Base-by-base conservation (phyloP, 768 basidiomycete genomes). In the Termitomyces bulborhizus region DNA sequence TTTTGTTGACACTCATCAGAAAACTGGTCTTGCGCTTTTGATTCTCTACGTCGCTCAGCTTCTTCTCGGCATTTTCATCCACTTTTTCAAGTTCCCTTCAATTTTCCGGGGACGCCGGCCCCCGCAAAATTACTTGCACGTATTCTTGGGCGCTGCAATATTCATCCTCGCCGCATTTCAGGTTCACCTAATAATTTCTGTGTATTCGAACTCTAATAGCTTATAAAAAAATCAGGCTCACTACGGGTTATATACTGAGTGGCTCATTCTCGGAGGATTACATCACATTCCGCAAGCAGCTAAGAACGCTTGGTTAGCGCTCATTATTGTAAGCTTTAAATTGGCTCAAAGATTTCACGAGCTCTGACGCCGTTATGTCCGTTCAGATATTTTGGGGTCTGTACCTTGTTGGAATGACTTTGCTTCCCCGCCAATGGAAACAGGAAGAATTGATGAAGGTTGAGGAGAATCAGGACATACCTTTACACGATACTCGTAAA, bases 71-170 rank as follows among this genome's bases (percentile, higher is more conserved):
- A 54, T 66, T 1, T 48, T 80, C 65, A 77, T 82, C 44, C 84
- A 87, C 66, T 79, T 65, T 49, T 56, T 79, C 67, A 85, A 85
- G 63, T 62, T 71, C 50, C 71, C 69, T 5, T 57, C 65, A 0
- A 46, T 70, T 21, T 68, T 75, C 68, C 62, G 60, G 58, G 71
- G 71, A 50, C 61, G 66, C 66, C 68, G 84, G 29, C 70, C 81
- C 7, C 73, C 77, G 32, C 82, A 76, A 45, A 81, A 79, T 60
- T 84, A 81, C 66, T 52, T 79, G 29, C 84, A 86, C 58, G 79
- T 74, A 8, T 53, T 76, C 3, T 60, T 86, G 24, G 85, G 85
- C 1, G 64, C 85, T 6, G 66, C 69, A 0, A 84, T 83, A 50
- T 71, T 87, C 48, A 76, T 68, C 1, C 66, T 84, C 24, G 80